Evolutionary conservation across 768 basidiomycete species (phyloP), one percentile per base, ranked within the genome.

Genomic region (Gautieria morchelliformis): DNA sequence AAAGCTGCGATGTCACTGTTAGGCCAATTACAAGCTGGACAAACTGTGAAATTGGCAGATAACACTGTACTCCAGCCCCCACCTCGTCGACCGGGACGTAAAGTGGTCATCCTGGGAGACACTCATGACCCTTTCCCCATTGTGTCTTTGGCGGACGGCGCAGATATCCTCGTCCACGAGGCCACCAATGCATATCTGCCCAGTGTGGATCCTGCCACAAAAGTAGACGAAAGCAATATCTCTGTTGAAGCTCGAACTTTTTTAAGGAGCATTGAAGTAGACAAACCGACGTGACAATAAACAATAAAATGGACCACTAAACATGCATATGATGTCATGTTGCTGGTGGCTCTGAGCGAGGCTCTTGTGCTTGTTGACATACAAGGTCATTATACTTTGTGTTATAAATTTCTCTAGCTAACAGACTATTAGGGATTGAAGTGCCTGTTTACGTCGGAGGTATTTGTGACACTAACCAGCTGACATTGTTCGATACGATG

Each of bases 281-380:
- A 66, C 53, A 66, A 75, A 57, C 66, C 56, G 39, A 42, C 45
- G 62, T 62, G 65, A 52, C 55, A 58, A 59, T 52, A 66, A 63
- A 44, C 58, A 52, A 32, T 50, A 54, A 47, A 40, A 47, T 59
- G 55, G 56, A 51, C 44, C 33, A 52, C 48, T 54, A 58, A 53
- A 44, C 27, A 61, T 47, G 51, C 49, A 27, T 49, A 48, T 48
- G 37, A 52, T 56, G 54, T 72, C 61, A 72, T 52, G 76, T 74
- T 63, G 88, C 85, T 60, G 88, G 87, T 54, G 81, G 83, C 41
- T 89, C 88, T 20, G 88, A n/a, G n/a, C n/a, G n/a, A n/a, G n/a
- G n/a, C n/a, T n/a, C n/a, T n/a, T n/a, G n/a, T n/a, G n/a, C n/a
- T n/a, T n/a, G n/a, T n/a, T n/a, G n/a, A n/a, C n/a, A n/a, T n/a